Percentiles rank a stretch among this genome's conserved stretches.
These are phyloP conservation scores for Pseudocercospora fijiensis DNA, from an alignment of 2,329 filamentous ascomycete species.

Conservation along the genomic window DNA sequence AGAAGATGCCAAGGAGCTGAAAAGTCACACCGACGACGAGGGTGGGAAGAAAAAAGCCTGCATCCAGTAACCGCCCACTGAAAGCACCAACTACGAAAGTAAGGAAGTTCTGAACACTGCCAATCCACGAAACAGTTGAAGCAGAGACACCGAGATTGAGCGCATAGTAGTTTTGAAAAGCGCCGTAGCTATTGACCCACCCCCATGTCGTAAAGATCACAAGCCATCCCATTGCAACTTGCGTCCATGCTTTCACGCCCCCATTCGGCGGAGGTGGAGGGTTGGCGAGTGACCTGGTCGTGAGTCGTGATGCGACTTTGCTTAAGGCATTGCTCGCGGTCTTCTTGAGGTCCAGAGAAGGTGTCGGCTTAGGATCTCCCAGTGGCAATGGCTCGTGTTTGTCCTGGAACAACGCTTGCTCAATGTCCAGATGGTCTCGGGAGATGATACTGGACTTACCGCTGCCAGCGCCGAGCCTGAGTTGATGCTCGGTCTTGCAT, in stretches of 20 bases:
- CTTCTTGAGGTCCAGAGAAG: conserved; percentile 29
- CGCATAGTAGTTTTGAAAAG: conserved; percentile 47
- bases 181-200: conserved; percentile 43
- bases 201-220: conserved; percentile 40
- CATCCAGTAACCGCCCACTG: conserved; percentile 45
- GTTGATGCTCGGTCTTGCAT: neutral
- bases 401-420: conserved; percentile 24
- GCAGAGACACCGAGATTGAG: conserved; percentile 35
- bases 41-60: conserved; percentile 43
- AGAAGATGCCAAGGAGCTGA: conserved; percentile 46
- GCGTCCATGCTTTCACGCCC: conserved; percentile 42
- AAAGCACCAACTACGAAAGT: conserved; percentile 49
- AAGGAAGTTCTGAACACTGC: conserved; percentile 50
- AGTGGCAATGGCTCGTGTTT: conserved; percentile 13
- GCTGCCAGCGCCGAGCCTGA: conserved; percentile 12
- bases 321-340: conserved; percentile 34
- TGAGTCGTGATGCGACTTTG: conserved; percentile 40
- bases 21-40: conserved; percentile 41
- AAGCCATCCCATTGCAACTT: conserved; percentile 38
- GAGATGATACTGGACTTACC: conserved; percentile 21
- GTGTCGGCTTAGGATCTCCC: conserved; percentile 12
- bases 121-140: conserved; percentile 55
- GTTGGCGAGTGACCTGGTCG: conserved; percentile 35
- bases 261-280: conserved; percentile 47
- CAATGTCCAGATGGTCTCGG: conserved; percentile 26